These are phyloP conservation scores for Pyricularia grisea DNA, from an alignment of 2,329 filamentous ascomycete genomes.

Conservation along the genomic window DNA sequence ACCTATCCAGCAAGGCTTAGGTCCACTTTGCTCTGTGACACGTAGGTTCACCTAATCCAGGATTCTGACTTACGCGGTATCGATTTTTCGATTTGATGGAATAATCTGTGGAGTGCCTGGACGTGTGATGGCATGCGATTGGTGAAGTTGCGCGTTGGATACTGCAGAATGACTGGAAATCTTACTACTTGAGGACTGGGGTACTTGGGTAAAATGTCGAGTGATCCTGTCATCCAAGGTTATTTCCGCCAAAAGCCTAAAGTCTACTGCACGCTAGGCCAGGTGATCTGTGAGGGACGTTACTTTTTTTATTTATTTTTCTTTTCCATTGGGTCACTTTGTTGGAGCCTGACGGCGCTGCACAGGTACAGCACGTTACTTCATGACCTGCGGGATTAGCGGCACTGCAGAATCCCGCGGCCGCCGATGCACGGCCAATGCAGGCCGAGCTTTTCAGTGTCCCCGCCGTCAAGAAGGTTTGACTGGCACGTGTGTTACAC, in stretches of 20 bases:
- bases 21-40: neutral
- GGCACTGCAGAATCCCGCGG: neutral
- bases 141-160: neutral
- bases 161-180: neutral
- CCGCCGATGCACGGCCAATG: neutral
- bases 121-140: neutral
- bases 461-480: neutral
- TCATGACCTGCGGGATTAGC: neutral
- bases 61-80: neutral
- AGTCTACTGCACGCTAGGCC: neutral
- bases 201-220: neutral
- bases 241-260: neutral
- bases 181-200: neutral
- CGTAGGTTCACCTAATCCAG: neutral
- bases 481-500: neutral
- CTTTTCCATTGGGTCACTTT: neutral
- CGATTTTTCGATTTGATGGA: neutral
- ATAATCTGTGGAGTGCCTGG: neutral
- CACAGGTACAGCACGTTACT: neutral
- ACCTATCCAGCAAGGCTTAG: neutral
- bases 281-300: neutral
- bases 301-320: neutral
- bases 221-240: neutral
- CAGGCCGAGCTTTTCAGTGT: neutral
- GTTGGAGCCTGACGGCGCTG: neutral